Evolutionary conservation across 495 filamentous ascomycete genomes (phyloP), one percentile per base, ranked within the genome.

Genomic region (Xanthoparmelia taractica): DNA sequence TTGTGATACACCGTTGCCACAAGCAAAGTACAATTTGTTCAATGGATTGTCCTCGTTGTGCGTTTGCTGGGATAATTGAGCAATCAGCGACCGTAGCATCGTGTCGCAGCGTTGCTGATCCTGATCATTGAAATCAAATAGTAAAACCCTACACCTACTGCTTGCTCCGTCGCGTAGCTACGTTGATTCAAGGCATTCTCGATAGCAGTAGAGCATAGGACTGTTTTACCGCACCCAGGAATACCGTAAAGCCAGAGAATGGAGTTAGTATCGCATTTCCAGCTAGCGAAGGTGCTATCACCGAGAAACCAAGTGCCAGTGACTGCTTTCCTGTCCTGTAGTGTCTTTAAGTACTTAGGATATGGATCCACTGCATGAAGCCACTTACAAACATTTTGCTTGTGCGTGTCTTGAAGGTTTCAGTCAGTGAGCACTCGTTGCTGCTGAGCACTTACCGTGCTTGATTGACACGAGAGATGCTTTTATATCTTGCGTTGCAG

Each of bases 201-300:
- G 12, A 73, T 8, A 17, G 68, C 68, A 25, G 65, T 73, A 7
- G 75, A 70, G 43, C 66, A 65, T 8, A 78, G 68, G n/a, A 77
- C 63, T 0, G 75, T 73, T 55, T 78, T 78, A 27, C 76, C 76
- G 52, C 69, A 72, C 10, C 76, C 75, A 54, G 72, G 69, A 59
- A 69, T 75, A 11, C 75, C 76, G 65, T 75, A 58, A 5, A 76
- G 61, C 74, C 75, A 77, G 17, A 75, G 36, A 25, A 70, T 34
- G 15, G 66, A 69, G 45, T 58, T 52, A 18, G 50, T 38, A 6
- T 57, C 58, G 4, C 27, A 36, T 20, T 67, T 63, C 74, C 72
- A 76, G 13, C 63, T 52, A 20, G 65, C 27, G 34, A 72, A 74
- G 12, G n/a, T 18, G 8, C 61, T 55, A 37, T 61, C 67, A 11